A percentile compares a stretch with the other conserved stretches of the same genome.
These are phyloP conservation scores for Cylindrotheca closterium DNA, from an alignment of 108 stramenopile species.

Conservation along the genomic window DNA sequence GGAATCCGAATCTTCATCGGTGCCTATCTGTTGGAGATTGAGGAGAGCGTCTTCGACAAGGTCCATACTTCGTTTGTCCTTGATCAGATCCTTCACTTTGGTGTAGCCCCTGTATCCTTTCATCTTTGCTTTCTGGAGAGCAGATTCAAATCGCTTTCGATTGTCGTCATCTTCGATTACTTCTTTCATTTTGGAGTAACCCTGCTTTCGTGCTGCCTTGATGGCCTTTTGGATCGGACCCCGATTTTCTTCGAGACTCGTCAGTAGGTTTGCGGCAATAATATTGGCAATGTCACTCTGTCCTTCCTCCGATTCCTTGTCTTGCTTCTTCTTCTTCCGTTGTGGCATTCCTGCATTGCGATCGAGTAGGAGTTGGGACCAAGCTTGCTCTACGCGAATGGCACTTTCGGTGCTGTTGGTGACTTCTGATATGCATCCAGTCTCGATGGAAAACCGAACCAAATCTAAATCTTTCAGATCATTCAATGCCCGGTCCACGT, in stretches of 20 bases:
- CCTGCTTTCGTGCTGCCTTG: neutral
- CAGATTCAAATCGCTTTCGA: neutral
- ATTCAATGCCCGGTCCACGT: constrained; percentile 50
- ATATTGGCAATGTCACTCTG: neutral
- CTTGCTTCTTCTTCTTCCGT: neutral
- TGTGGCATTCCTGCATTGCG: neutral
- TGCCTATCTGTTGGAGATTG: no score
- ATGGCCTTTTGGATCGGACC: neutral
- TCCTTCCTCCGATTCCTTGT: neutral
- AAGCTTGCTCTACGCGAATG: constrained; percentile 15
- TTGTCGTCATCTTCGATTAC: neutral
- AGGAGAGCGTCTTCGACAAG: no score
- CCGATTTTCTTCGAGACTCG: neutral
- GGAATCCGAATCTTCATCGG: no score
- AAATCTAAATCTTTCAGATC: constrained; percentile 58
- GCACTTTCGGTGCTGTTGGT: constrained; percentile 12
- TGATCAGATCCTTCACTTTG: neutral
- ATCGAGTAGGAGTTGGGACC: constrained; percentile 24
- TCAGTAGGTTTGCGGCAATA: neutral
- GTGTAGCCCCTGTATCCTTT: neutral
- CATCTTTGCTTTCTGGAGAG: neutral
- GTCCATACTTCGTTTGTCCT: neutral
- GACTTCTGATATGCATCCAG: constrained; percentile 6
- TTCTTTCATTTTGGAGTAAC: neutral
- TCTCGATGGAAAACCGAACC: constrained; percentile 17